A percentile compares a stretch with the other conserved stretches of the same genome.
Evolutionary conservation across 2,329 filamentous ascomycete genomes (phyloP).

Genomic region (Colletotrichum incanum): DNA sequence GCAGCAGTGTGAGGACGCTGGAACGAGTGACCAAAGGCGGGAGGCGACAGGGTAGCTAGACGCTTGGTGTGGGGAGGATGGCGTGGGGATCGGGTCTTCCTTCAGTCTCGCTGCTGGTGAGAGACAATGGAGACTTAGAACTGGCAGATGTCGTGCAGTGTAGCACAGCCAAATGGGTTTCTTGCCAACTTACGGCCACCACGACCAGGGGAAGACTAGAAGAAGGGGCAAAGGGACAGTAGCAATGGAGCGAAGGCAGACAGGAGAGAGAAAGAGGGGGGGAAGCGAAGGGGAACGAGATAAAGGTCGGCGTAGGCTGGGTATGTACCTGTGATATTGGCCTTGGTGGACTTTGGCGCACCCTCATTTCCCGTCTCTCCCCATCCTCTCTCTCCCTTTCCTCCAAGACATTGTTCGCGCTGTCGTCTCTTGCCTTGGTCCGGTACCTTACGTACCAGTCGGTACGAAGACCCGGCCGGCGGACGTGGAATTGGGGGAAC

Average conservation of each 20-base stretch:
- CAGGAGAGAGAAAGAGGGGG: constrained; percentile 1
- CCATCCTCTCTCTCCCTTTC: constrained; percentile 2
- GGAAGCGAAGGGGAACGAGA: not conserved
- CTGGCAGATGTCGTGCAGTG: constrained; percentile 18
- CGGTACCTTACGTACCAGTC: not conserved
- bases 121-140: not conserved
- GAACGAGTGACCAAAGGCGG: constrained; percentile 1
- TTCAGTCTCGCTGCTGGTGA: not conserved
- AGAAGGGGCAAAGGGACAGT: not conserved
- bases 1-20: not conserved
- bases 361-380: constrained; percentile 3
- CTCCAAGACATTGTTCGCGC: not conserved
- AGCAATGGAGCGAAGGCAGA: not conserved
- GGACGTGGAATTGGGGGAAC: constrained; percentile 30
- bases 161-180: not conserved
- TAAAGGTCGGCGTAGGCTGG: constrained; percentile 5
- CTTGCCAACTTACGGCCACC: not conserved
- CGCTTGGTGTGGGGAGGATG: not conserved
- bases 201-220: too few relatives aligned
- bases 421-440: constrained; percentile 3
- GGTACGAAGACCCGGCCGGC: constrained; percentile 7
- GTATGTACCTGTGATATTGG: constrained; percentile 6
- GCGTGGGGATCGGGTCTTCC: constrained; percentile 3
- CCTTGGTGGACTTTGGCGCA: constrained; percentile 8
- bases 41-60: not conserved